These are phyloP conservation scores for Rhodotorula mucilaginosa DNA, from an alignment of 1,284 basidiomycete species.

Conservation along the genomic window DNA sequence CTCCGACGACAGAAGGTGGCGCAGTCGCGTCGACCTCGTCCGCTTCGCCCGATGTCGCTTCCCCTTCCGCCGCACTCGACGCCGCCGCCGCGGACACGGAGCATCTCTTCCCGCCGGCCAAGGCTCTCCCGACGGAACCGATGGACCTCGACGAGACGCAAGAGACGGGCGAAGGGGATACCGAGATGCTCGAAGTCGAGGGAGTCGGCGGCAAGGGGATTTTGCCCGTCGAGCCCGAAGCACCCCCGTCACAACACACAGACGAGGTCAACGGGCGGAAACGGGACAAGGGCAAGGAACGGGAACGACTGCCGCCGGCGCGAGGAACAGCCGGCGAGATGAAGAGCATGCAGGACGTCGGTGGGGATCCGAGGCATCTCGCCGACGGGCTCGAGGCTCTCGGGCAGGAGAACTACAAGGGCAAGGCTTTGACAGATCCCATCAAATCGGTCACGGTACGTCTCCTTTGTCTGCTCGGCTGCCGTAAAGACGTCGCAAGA, in stretches of 20 bases:
- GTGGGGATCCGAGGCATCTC: conserved; percentile 20
- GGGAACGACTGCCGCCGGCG: neutral
- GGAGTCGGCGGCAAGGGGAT: neutral
- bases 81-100: neutral
- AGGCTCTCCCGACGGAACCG: conserved; percentile 33
- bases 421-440: conserved; percentile 52
- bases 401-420: conserved; percentile 47
- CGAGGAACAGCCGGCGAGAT: conserved; percentile 21
- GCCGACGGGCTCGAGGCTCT: conserved; percentile 40
- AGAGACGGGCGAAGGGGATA: conserved; percentile 28
- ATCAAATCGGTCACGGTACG: conserved; percentile 56
- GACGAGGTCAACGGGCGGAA: neutral
- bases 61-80: neutral
- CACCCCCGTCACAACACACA: neutral
- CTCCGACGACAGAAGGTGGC: no score
- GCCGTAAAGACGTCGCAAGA: no score
- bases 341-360: conserved; percentile 33
- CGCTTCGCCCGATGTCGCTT: neutral
- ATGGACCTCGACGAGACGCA: conserved; percentile 38
- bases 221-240: neutral
- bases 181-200: conserved; percentile 23
- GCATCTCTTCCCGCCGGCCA: conserved; percentile 25
- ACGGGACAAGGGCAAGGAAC: conserved; percentile 30
- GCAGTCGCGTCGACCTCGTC: neutral
- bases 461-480: neutral